Evolutionary conservation across 2,329 filamentous ascomycete genomes (phyloP).

Genomic region (Claviceps citrina): DNA sequence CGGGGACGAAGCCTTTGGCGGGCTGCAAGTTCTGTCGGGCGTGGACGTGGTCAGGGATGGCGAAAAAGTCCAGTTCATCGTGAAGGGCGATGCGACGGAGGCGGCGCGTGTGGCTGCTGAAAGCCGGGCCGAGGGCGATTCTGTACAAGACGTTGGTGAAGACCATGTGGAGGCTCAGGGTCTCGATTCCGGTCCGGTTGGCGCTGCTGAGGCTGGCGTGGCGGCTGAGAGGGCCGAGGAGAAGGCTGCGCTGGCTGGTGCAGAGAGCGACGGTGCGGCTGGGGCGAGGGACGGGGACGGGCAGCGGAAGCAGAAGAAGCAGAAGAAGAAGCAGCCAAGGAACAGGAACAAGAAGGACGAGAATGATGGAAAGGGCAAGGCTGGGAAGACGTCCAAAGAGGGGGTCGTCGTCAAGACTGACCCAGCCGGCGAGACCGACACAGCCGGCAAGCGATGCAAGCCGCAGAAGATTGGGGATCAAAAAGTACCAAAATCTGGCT

Average conservation of each 20-base stretch:
- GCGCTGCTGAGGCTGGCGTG: slow-evolving; percentile 17
- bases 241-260: neutral
- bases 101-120: slow-evolving; percentile 9
- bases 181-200: slow-evolving; percentile 19
- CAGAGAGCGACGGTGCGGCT: neutral
- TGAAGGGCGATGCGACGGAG: slow-evolving; percentile 12
- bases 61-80: slow-evolving; percentile 41
- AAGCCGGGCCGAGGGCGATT: slow-evolving; percentile 28
- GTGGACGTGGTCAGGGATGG: slow-evolving; percentile 67
- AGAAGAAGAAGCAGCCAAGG: neutral
- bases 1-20: slow-evolving; percentile 88
- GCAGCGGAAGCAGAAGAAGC: too few relatives aligned
- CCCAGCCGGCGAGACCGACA: slow-evolving; percentile 6
- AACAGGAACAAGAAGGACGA: neutral
- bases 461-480: slow-evolving; percentile 23
- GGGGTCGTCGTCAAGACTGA: too few relatives aligned
- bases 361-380: slow-evolving; percentile 3
- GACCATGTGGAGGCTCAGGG: slow-evolving; percentile 18
- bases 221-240: slow-evolving; percentile 12
- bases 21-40: slow-evolving; percentile 79
- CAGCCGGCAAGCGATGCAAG: slow-evolving; percentile 4
- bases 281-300: neutral
- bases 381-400: slow-evolving; percentile 8
- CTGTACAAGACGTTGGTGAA: slow-evolving; percentile 53
- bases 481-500: slow-evolving; percentile 20